Evolutionary conservation across 2,329 filamentous ascomycete species (phyloP), one percentile per base, ranked within the genome.

Genomic region (Didymella pinodella): DNA sequence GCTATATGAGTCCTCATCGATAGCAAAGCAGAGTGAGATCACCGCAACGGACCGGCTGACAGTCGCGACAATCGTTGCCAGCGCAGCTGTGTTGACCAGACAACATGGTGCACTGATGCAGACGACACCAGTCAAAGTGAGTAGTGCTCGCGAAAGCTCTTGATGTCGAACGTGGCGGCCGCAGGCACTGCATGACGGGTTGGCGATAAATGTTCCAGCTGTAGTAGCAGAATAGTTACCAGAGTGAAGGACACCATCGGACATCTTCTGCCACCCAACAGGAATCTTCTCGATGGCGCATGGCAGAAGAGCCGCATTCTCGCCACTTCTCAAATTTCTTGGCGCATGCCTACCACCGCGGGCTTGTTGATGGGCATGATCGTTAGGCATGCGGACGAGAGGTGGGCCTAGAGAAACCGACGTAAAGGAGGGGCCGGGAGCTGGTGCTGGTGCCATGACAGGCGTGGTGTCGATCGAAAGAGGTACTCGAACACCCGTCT

Each of bases 51-150:
- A 55, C 28, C 6, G n/a, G n/a, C 18, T 45, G 41, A 16, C 49
- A 52, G 25, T 29, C 36, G 25, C 38, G 14, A 16, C 38, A 26
- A 20, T 51, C 18, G 6, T 31, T 47, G 20, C 36, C 18, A n/a
- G 46, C 12, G 16, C 54, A 52, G 3, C 4, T 44, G 11, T 31
- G 25, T 14, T 26, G 25, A 7, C 29, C 25, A 5, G 20, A 44
- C 2, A 45, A 4, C 6, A 61, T 54, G 10, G 47, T 41, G 2
- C 43, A 50, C 25, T 58, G 54, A 14, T 61, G 54, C 2, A 11
- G 12, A 18, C 31, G 54, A 26, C 54, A 61, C 47, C 54, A 58
- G 1, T 45, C 26, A 26, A 58, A 58, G 22, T 54, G 54, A 58
- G 29, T 54, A 50, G n/a, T 49, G 48, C 7, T 54, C n/a, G 11